These are phyloP conservation scores for Globisporangium paroecandrum DNA, from an alignment of 352 stramenopile genomes.

Conservation along the genomic window DNA sequence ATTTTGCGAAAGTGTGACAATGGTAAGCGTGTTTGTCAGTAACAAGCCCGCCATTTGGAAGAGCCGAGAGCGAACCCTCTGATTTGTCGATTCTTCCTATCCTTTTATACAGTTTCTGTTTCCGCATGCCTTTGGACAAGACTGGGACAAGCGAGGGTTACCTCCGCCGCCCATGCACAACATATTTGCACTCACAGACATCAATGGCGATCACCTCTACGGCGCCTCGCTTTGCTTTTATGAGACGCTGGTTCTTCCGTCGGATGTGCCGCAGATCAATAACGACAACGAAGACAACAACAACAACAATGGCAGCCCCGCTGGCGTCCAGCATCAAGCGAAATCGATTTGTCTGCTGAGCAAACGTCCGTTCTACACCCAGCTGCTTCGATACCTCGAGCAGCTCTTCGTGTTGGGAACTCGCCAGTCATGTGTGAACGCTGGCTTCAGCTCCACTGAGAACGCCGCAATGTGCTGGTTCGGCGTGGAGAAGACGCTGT, in stretches of 20 bases:
- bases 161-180: slow-evolving; percentile 44
- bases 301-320: not conserved
- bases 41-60: not conserved
- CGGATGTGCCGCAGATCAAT: not conserved
- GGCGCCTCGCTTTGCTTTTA: slow-evolving; percentile 50
- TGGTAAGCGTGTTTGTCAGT: slow-evolving; percentile 21
- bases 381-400: slow-evolving; percentile 49
- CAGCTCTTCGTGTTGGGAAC: slow-evolving; percentile 46
- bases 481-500: slow-evolving; percentile 36
- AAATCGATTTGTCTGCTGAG: slow-evolving; percentile 50
- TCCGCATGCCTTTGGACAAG: slow-evolving; percentile 32
- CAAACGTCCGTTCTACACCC: slow-evolving; percentile 40
- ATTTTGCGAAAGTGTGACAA: slow-evolving; percentile 44
- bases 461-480: not conserved
- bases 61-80: not conserved
- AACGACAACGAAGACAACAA: slow-evolving; percentile 3
- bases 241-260: slow-evolving; percentile 20
- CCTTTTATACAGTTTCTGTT: slow-evolving; percentile 40
- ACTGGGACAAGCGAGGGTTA: slow-evolving; percentile 26
- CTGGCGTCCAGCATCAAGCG: slow-evolving; percentile 16
- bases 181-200: slow-evolving; percentile 46
- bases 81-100: not conserved
- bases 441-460: not conserved
- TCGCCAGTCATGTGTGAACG: slow-evolving; percentile 20
- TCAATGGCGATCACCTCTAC: slow-evolving; percentile 39